Evolutionary conservation across 2,329 filamentous ascomycete species (phyloP), one percentile per base, ranked within the genome.

Genomic region (Thyridium curvatum): DNA sequence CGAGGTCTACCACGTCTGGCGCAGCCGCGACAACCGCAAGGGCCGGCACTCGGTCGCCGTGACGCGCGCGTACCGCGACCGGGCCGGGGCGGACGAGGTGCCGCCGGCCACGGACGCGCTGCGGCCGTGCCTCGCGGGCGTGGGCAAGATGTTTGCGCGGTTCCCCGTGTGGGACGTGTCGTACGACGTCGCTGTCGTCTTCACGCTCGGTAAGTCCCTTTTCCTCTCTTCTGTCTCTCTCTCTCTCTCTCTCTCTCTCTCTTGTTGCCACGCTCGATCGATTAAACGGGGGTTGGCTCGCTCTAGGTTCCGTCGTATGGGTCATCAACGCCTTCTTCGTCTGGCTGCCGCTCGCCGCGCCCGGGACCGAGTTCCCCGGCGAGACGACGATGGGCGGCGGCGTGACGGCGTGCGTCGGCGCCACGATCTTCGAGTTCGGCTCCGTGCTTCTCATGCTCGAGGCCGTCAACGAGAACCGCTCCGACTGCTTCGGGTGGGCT

Each of bases 401-500:
- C 2, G 66, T 82, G 16, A 77, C 74, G 0, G 79, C 77, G 0
- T 77, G 83, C 48, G 67, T 85, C n/a, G 82, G 82, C 4, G 79
- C 79, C 0, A 82, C 77, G 1, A 60, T 85, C 7, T 85, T 86
- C 52, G 78, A 82, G 47, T 39, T 81, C 4, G 81, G 80, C 0
- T 78, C 75, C 29, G 51, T 84, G 2, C 56, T 85, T 2, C 63
- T 85, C 18, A 65, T 85, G 56, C 60, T 83, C 2, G 82, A 86
- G 55, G 81, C 81, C 4, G 66, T 84, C n/a, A 86, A 86, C 52
- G 77, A 79, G 50, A 77, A 83, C 48, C 64, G 72, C 12, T 62
- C 71, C 0, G 77, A 73, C 12, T 86, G 81, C 53, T 85, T 85
- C 52, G 81, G 82, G 4, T 86, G 79, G 79, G 81, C 80, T 0